Base-by-base conservation (phyloP, 2,329 filamentous ascomycete species). In the Periconia macrospinosa region DNA sequence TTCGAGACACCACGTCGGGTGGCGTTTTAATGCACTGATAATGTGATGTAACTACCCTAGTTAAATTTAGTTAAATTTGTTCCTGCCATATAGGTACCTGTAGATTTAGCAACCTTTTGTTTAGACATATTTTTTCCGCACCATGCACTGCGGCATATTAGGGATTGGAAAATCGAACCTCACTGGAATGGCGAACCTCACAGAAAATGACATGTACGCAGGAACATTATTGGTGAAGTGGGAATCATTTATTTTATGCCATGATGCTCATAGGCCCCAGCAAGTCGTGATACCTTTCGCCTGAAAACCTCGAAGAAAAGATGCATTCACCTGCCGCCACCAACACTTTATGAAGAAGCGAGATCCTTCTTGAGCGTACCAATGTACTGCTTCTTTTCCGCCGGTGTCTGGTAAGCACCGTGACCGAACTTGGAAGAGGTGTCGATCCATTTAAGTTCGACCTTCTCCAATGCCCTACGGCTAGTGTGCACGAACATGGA, bases 371-470 rank as follows among this genome's bases (percentile, higher is more conserved):
- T 99, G 90, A 99, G 91, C 56, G 92, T 95, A 83, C 94, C 94
- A 82, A 96, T 80, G 86, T 91, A 94, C 78, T 91, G 87, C 83
- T 90, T 91, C 92, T 99, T 99, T 90, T 99, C 94, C 76, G 90
- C 89, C 67, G 89, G 84, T 63, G 94, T 99, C 86, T 99, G 94
- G 91, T 96, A 99, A 75, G 92, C 93, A 87, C 94, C 94, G 85
- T 99, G 94, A 81, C 94, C 94, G 81, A 99, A 99, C 86, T 99
- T 96, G 83, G 92, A 97, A 61, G 92, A 97, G 73, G 94, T 99
- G 76, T 99, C 94, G 89, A 99, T 99, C 94, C 94, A 99, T 84
- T 99, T 99, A 84, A 99, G 90, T 76, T 93, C 91, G 79, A 97
- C 90, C 91, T 99, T 97, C 89, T 99, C 94, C 76, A 96, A 86